Base-by-base conservation (phyloP, 306 rosid species). In the Citrullus amarus region DNA sequence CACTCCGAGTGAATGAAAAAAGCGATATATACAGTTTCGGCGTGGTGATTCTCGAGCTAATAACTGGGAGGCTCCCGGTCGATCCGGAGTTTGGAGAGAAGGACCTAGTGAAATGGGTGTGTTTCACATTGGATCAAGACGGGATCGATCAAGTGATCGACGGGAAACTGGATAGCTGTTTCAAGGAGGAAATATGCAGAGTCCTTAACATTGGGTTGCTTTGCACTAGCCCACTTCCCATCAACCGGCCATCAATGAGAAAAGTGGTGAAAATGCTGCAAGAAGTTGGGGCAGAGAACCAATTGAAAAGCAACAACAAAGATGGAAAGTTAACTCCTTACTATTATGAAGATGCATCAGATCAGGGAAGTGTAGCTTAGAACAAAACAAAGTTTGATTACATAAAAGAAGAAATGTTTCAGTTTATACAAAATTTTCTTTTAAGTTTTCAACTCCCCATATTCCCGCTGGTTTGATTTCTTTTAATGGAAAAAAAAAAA, bases 21-120 rank as follows among this genome's bases (percentile, higher is more conserved):
- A 93, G 98, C 11, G 98, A 93, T 84, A 92, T 83, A 68, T 93
- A 93, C 87, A 93, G 98, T 75, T 93, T 92, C 32, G 98, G 98
- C 2, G 96, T 93, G 69, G 98, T 93, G 12, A 81, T 93, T 54
- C 96, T 93, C 8, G 98, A 93, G 81, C 76, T 92, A 84, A 91
- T 93, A 16, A 89, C 94, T 0, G 94, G 98, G 79, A 90, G 82
- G 61, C 88, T 78, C 55, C 97, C 98, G 0, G 58, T 90, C 38
- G 98, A 92, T 73, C 96, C 93, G 0, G 97, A 92, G 77, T 92
- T 90, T 7, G 98, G 98, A 57, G 98, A 93, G 60, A 93, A 93
- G 69, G 97, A 93, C 77, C 80, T 92, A 85, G 98, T 92, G 81
- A 92, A 87, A 84, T 93, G 98, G 97, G 93, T 86, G 4, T 92